Conservation (phyloP, 176 grass and related monocot species). For the Tuctoria greenei region DNA sequence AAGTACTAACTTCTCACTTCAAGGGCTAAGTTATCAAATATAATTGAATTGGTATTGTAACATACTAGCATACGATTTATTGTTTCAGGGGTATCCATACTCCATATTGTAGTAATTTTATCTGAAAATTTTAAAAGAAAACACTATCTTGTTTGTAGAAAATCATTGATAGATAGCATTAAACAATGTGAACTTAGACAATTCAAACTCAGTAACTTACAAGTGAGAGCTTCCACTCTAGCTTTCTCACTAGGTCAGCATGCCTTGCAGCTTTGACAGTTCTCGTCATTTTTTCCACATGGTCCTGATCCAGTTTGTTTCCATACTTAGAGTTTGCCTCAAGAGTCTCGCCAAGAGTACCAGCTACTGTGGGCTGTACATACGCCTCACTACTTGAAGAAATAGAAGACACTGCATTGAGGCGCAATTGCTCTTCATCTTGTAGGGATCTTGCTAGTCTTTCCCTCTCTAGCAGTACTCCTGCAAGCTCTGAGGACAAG, state of each 20-base stretch:
- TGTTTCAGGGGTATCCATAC: background rate
- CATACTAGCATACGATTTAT: background rate
- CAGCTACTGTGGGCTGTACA: constrained; percentile 51
- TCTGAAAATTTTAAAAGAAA: constrained; percentile 14
- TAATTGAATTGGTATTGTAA: background rate
- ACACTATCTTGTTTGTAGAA: constrained; percentile 3
- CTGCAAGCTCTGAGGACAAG: constrained; percentile 66
- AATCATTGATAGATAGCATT: background rate
- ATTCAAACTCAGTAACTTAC: constrained; percentile 54
- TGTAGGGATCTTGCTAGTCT: constrained; percentile 66
- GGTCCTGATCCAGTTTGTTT: constrained; percentile 55
- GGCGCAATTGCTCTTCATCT: constrained; percentile 77
- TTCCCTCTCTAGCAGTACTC: constrained; percentile 79
- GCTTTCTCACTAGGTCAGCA: constrained; percentile 70
- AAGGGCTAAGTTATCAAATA: background rate
- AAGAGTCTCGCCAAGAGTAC: constrained; percentile 79
- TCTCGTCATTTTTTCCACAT: constrained; percentile 55
- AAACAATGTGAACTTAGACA: constrained; percentile 13
- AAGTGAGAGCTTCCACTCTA: constrained; percentile 75
- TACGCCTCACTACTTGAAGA: constrained; percentile 28
- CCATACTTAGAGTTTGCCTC: constrained; percentile 69
- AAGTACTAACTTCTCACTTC: constrained; percentile 19
- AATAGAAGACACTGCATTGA: constrained; percentile 49
- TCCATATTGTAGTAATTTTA: background rate
- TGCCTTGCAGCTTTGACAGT: constrained; percentile 68